Percentiles rank a stretch among this genome's conserved stretches.
Evolutionary conservation across 176 grass and related monocot species (phyloP).

Genomic region (Zoysia pacifica): DNA sequence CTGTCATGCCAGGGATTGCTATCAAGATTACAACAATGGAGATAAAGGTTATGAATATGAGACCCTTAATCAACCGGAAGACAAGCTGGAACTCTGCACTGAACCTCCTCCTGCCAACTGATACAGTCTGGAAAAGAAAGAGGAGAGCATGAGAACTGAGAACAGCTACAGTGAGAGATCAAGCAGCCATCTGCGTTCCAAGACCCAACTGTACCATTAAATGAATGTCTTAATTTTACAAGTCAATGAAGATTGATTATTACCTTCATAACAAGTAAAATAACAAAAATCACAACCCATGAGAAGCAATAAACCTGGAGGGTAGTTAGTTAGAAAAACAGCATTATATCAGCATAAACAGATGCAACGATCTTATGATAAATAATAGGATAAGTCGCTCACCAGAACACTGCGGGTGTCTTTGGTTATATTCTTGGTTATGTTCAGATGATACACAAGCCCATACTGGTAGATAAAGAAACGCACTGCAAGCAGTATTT

Average conservation of each 20-base stretch:
- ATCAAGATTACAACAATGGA: constrained; percentile 74
- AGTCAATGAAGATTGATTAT: not conserved
- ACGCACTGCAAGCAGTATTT: constrained; percentile 82
- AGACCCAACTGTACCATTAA: not conserved
- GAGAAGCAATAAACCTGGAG: constrained; percentile 86
- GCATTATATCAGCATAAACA: not conserved
- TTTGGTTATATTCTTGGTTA: constrained; percentile 55
- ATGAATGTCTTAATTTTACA: not conserved
- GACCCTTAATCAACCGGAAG: constrained; percentile 93
- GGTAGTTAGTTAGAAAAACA: constrained; percentile 16
- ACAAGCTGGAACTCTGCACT: constrained; percentile 93
- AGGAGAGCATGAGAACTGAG: constrained; percentile 4
- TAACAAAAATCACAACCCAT: constrained; percentile 83
- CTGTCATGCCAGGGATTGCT: constrained; percentile 77
- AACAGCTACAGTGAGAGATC: not conserved
- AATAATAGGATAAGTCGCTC: constrained; percentile 31
- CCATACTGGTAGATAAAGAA: constrained; percentile 99
- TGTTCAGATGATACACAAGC: constrained; percentile 93
- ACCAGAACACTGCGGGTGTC: constrained; percentile 80
- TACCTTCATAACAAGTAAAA: constrained; percentile 93
- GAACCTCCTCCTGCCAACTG: constrained; percentile 72
- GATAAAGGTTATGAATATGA: constrained; percentile 79
- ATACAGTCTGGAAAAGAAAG: constrained; percentile 65
- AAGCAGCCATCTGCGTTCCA: not conserved
- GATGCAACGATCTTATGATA: not conserved